Evolutionary conservation across 768 basidiomycete species (phyloP).

Genomic region (Coprinopsis cinerea): DNA sequence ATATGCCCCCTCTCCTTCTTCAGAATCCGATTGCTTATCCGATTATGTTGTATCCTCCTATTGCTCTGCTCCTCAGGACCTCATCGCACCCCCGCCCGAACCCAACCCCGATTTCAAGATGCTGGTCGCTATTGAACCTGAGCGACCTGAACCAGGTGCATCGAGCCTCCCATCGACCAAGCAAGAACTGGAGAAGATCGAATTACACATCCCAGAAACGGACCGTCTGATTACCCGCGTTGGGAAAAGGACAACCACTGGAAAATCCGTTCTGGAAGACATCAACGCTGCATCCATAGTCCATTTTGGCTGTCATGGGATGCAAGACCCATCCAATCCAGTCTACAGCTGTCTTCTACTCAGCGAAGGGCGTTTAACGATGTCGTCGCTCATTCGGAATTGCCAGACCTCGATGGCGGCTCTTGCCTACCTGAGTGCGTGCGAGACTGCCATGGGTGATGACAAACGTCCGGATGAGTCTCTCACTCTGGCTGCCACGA

Average conservation of each 20-base stretch:
- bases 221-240: background rate
- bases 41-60: no score
- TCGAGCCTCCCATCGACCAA: background rate
- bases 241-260: background rate
- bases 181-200: background rate
- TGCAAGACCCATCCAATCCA: slow-evolving; percentile 22
- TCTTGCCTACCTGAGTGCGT: slow-evolving; percentile 39
- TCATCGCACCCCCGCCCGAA: background rate
- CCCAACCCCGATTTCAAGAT: background rate
- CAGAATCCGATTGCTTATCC: background rate
- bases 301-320: slow-evolving; percentile 32
- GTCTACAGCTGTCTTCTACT: slow-evolving; percentile 20
- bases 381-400: slow-evolving; percentile 17
- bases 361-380: slow-evolving; percentile 14
- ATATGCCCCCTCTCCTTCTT: background rate
- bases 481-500: no score
- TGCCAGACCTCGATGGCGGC: slow-evolving; percentile 14
- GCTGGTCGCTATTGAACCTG: background rate
- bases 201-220: background rate
- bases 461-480: no score
- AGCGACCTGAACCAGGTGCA: background rate
- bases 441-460: no score
- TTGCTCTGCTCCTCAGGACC: background rate
- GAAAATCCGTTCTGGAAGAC: no score
- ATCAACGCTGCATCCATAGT: no score